Evolutionary conservation across 2,329 filamentous ascomycete genomes (phyloP), one percentile per base, ranked within the genome.

Genomic region (Exophiala sp.): DNA sequence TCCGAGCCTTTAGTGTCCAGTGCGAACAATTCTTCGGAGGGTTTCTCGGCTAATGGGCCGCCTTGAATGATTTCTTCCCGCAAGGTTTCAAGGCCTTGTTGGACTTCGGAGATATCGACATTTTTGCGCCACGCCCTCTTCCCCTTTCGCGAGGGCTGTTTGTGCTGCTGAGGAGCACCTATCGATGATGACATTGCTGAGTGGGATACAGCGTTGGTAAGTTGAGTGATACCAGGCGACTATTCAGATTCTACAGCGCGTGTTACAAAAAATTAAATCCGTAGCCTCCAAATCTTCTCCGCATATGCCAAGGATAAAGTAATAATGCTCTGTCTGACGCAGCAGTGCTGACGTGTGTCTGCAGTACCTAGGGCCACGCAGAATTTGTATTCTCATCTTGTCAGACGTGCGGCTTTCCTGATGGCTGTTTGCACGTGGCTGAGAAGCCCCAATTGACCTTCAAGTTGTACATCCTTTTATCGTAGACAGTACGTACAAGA

Each of bases 111-210:
- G 55, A 97, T 80, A 70, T 98, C 88, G 68, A 98, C 88, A 72
- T 98, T 95, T 70, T 97, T 98, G 65, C 93, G 81, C 93, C 93
- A 98, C 24, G 93, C 91, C 73, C 95, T 97, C 72, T 97, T 97
- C 62, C 94, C 93, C 68, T 98, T 98, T 66, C 93, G 80, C 3
- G 91, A 97, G 21, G 89, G 81, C 69, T 98, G 93, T 57, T 41
- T 50, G 21, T 38, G 51, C 39, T 57, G 54, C 24, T 53, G 46
- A 14, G 54, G 54, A 14, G 54, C 51, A 22, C 32, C 34, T 24
- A 39, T 49, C 3, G 47, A 50, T 10, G 38, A 29, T 4, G 40
- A 10, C 40, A 43, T 43, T 5, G 14, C 23, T 43, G 5, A 16
- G 19, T 7, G 35, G 35, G 32, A 35, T 7, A 13, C 32, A 35